These are phyloP conservation scores for Dendrobium officinale DNA, from an alignment of 106 monocot genomes.

Conservation along the genomic window DNA sequence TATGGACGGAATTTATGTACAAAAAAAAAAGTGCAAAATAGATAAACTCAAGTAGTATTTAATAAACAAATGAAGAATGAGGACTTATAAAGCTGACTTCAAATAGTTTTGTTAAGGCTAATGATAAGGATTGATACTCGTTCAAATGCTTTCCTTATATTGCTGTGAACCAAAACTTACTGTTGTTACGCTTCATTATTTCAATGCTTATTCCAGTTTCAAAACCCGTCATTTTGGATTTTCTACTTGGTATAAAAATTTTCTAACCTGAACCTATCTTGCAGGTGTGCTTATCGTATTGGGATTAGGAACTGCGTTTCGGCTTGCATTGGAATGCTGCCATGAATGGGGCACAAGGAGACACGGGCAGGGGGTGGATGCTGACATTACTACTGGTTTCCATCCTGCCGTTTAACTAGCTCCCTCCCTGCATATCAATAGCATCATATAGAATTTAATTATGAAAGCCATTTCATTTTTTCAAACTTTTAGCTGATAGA, in stretches of 20 bases:
- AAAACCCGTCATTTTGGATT: neutral
- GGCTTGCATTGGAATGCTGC: constrained; percentile 72
- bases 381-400: constrained; percentile 37
- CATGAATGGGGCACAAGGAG: constrained; percentile 57
- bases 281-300: constrained; percentile 82
- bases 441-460: neutral
- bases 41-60: neutral
- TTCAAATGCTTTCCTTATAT: neutral
- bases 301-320: constrained; percentile 72
- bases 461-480: neutral
- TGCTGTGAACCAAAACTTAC: neutral
- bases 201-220: neutral
- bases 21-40: too few species aligned
- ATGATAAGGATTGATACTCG: neutral
- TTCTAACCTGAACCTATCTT: constrained; percentile 3
- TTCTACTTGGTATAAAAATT: neutral
- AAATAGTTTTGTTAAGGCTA: neutral
- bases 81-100: neutral
- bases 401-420: constrained; percentile 49
- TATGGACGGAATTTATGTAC: too few species aligned
- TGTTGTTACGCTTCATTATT: neutral
- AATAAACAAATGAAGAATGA: neutral
- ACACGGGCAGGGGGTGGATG: constrained; percentile 19
- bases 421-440: neutral
- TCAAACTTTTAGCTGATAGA: neutral